A percentile compares a stretch with the other conserved stretches of the same genome.
phyloP scores from a whole-genome alignment of 192 early-diverging fungal species.

The Helicostylum pulchrum region DNA sequence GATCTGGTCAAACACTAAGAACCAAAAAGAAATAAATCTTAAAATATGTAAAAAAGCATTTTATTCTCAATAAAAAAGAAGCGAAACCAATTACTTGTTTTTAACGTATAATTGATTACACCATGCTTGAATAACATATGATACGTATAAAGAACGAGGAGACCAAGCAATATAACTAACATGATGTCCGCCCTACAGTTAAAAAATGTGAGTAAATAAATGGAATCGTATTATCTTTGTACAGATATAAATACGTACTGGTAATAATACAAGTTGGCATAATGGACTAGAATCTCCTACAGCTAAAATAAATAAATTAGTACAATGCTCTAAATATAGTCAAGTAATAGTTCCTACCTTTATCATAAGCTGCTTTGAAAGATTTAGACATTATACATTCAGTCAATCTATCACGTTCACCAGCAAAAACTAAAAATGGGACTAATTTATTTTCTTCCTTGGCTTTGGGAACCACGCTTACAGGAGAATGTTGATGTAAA shows the following conservation, averaged over 20 bases:
- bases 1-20: slow-evolving; percentile 22
- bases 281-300: not conserved
- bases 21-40: slow-evolving; percentile 20
- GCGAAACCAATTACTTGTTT: not conserved
- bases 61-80: no score
- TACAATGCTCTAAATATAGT: not conserved
- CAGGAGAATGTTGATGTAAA: slow-evolving; percentile 6
- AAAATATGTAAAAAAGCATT: no score
- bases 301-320: no score
- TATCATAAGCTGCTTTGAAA: slow-evolving; percentile 15
- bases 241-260: not conserved
- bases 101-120: not conserved
- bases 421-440: slow-evolving; percentile 10
- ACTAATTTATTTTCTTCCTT: slow-evolving; percentile 10
- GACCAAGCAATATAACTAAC: slow-evolving; percentile 9
- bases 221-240: not conserved
- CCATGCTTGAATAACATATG: slow-evolving; percentile 14
- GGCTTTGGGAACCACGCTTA: not conserved
- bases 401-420: slow-evolving; percentile 7
- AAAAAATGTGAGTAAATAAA: not conserved
- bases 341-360: not conserved
- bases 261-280: not conserved
- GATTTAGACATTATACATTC: not conserved
- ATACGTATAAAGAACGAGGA: slow-evolving; percentile 2
- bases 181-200: not conserved